Percentiles rank a stretch among this genome's conserved stretches.
Evolutionary conservation across 257 asterid species (phyloP).

Genomic region (Leptodermis oblonga): DNA sequence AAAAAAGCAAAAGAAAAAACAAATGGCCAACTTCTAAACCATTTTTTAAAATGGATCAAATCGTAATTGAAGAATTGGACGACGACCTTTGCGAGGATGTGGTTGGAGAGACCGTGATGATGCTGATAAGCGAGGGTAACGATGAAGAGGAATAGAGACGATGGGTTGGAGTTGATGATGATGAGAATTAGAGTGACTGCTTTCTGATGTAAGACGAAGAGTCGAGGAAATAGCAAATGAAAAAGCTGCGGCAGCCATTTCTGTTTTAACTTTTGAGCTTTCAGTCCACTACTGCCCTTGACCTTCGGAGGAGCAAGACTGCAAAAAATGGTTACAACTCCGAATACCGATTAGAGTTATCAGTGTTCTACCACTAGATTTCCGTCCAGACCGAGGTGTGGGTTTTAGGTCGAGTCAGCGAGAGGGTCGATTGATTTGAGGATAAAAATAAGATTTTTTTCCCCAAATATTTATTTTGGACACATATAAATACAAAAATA

Average conservation of each 20-base stretch:
- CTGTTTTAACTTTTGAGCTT: not conserved
- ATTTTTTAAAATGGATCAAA: not conserved
- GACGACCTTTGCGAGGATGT: conserved; percentile 14
- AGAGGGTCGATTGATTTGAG: too few relatives aligned
- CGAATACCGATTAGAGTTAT: too few relatives aligned
- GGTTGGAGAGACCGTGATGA: conserved; percentile 17
- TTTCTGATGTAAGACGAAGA: conserved; percentile 9
- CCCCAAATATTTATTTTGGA: too few relatives aligned
- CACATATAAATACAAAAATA: too few relatives aligned
- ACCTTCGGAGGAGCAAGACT: not conserved
- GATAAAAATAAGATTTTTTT: too few relatives aligned
- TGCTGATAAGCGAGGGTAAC: not conserved
- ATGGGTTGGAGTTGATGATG: conserved; percentile 6
- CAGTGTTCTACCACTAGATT: too few relatives aligned
- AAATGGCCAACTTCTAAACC: not conserved
- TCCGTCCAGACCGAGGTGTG: too few relatives aligned
- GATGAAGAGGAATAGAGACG: not conserved
- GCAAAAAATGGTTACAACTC: not conserved
- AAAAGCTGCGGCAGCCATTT: conserved; percentile 21
- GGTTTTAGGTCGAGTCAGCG: too few relatives aligned
- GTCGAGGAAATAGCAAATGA: conserved; percentile 7
- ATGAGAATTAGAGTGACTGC: not conserved
- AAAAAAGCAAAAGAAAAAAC: not conserved
- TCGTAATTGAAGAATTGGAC: too few relatives aligned
- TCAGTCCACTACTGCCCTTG: not conserved